These are phyloP conservation scores for Metschnikowia hibisci DNA, from an alignment of 805 yeast genomes.

Conservation along the genomic window DNA sequence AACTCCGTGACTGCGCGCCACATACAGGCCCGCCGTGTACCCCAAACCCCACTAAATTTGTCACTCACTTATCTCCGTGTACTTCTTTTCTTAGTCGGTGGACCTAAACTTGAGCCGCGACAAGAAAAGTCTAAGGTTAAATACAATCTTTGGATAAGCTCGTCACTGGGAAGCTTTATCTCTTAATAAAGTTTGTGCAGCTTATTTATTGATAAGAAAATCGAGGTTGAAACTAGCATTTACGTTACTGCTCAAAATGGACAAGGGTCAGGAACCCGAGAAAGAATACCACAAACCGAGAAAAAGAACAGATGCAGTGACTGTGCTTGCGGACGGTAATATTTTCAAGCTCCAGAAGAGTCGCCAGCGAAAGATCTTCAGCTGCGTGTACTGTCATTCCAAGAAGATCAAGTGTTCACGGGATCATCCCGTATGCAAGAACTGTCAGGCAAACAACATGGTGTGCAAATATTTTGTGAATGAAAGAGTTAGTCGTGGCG, in stretches of 20 bases:
- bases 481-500: slow-evolving; percentile 50
- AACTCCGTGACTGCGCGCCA: no score
- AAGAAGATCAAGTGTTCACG: slow-evolving; percentile 64
- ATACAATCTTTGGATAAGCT: no score
- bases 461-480: slow-evolving; percentile 56
- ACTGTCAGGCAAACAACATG: slow-evolving; percentile 45
- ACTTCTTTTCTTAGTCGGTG: neutral
- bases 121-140: no score
- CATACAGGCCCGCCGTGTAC: slow-evolving; percentile 2
- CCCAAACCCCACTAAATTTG: slow-evolving; percentile 4
- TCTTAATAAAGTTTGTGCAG: no score
- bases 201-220: no score
- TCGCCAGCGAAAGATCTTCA: slow-evolving; percentile 54
- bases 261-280: neutral
- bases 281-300: neutral
- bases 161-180: no score
- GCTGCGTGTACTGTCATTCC: slow-evolving; percentile 57
- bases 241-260: neutral
- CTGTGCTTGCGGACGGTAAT: slow-evolving; percentile 45
- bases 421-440: slow-evolving; percentile 51
- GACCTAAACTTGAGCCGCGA: neutral
- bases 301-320: slow-evolving; percentile 13
- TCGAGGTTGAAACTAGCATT: neutral
- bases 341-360: slow-evolving; percentile 58
- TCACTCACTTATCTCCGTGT: slow-evolving; percentile 1